Evolutionary conservation across 1,284 basidiomycete species (phyloP), one percentile per base, ranked within the genome.

Genomic region (Chondrostereum purpureum): DNA sequence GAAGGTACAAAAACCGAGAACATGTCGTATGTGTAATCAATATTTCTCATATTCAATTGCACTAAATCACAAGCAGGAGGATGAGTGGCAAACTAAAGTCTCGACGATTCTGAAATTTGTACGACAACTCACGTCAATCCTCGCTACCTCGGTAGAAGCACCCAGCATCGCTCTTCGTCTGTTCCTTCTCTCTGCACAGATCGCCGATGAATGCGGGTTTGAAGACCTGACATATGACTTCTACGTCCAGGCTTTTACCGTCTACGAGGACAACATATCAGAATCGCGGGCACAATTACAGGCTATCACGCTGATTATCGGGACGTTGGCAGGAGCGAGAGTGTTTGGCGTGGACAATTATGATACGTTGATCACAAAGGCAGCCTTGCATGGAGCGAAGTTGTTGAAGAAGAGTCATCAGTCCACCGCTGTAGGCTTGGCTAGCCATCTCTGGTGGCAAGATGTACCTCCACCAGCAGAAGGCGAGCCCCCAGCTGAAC

Each of bases 401-500:
- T 64, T 96, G 52, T 63, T 97, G 60, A 97, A 97, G 77, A 96
- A 97, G 73, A 89, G 91, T 19, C 93, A 96, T 64, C 93, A 97
- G 65, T 88, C 92, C 12, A 90, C 82, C 4, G 93, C 92, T 3
- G 92, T 97, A n/a, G 83, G 88, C 42, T 74, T 93, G 34, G 93
- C 93, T 2, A 94, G 91, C 61, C 93, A 97, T 68, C 68, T 96
- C 58, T 96, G 92, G 92, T 97, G 92, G 92, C 93, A 97, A 62
- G 85, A 88, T 51, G 73, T 73, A 11, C 60, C 66, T 0, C 50
- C 62, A 3, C 56, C 61, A 21, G 62, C 67, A 12, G 73, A 72
- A 47, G 58, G 57, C 1, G 72, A 72, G 41, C 27, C 27, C 8
- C 60, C 55, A 4, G 63, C 63, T 3, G 64, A 40, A 1, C 58